These are phyloP conservation scores for Coemansia sp. DNA, from an alignment of 192 early-diverging fungal species.

Conservation along the genomic window DNA sequence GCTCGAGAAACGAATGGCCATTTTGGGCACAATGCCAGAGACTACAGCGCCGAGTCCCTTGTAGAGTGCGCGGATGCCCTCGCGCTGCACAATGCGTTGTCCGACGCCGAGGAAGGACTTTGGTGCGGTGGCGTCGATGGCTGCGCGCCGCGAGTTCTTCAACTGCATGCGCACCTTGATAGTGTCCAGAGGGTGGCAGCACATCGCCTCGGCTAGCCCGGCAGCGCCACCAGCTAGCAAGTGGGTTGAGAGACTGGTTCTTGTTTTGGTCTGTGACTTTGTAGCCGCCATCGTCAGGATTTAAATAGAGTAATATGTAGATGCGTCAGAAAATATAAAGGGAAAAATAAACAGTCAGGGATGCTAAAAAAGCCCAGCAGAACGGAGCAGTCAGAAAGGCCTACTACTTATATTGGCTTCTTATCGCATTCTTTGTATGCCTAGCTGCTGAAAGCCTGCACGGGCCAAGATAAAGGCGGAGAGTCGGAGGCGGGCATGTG, in stretches of 20 bases:
- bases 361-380: background rate
- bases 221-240: conserved; percentile 87
- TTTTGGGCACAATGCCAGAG: conserved; percentile 96
- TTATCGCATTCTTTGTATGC: background rate
- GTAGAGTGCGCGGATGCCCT: conserved; percentile 89
- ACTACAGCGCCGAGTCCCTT: conserved; percentile 97
- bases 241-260: conserved; percentile 72
- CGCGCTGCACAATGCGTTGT: conserved; percentile 76
- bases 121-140: conserved; percentile 9
- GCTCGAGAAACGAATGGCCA: conserved; percentile 97
- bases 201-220: conserved; percentile 85
- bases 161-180: conserved; percentile 98
- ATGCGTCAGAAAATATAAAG: background rate
- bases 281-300: background rate
- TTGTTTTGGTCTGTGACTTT: conserved; percentile 10
- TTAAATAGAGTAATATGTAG: background rate
- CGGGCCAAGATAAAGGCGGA: background rate
- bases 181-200: conserved; percentile 93
- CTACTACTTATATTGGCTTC: background rate
- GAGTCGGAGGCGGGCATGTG: background rate
- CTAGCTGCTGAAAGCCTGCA: background rate
- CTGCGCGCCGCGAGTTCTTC: conserved; percentile 56
- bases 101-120: conserved; percentile 82
- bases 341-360: background rate
- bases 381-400: background rate